Evolutionary conservation across 1,284 basidiomycete genomes (phyloP).

Genomic region (Puccinia coronata): DNA sequence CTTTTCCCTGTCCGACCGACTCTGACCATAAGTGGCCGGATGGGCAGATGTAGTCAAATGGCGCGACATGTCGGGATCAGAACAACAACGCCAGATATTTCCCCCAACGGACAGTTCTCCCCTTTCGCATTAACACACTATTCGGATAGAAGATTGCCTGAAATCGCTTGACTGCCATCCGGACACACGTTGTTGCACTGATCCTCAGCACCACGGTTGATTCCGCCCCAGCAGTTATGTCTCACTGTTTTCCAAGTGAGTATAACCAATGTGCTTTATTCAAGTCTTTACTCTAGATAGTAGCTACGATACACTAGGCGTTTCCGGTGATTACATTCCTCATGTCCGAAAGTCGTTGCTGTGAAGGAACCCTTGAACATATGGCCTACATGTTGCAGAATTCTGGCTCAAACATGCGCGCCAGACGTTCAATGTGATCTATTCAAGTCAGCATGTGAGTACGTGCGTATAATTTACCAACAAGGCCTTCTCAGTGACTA

Average conservation of each 20-base stretch:
- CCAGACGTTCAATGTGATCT: no score
- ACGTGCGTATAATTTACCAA: no score
- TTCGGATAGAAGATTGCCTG: background rate
- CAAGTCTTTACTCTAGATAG: no score
- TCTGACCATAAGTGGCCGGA: no score
- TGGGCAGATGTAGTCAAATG: background rate
- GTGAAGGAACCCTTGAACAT: no score
- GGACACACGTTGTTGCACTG: background rate
- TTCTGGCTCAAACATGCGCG: no score
- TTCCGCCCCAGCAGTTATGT: background rate
- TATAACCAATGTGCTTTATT: background rate
- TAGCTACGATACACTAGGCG: no score
- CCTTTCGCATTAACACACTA: background rate
- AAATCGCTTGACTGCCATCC: background rate
- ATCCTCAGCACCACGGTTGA: background rate
- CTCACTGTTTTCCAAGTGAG: background rate
- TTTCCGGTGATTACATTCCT: no score
- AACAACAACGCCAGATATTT: background rate
- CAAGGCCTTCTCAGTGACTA: no score
- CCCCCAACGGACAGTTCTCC: background rate
- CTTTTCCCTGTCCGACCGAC: background rate
- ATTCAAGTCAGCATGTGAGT: no score
- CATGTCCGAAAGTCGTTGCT: no score
- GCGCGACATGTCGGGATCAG: background rate
- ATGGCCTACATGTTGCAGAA: no score